phyloP scores from a whole-genome alignment of 805 yeast genomes.

The Pichia californica region DNA sequence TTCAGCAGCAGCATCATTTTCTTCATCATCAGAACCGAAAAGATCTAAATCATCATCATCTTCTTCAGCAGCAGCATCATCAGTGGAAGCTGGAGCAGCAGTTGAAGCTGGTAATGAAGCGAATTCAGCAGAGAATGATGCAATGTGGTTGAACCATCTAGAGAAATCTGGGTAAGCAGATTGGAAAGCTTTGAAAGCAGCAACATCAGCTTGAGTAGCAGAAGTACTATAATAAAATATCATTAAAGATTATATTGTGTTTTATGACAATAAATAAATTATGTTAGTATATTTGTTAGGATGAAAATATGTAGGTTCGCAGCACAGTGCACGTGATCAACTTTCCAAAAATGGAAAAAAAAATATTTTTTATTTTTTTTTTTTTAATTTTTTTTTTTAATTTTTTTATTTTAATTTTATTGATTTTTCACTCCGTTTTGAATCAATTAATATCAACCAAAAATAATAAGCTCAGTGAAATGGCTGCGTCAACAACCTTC shows the following conservation, averaged over 20 bases:
- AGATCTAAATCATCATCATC: constrained; percentile 91
- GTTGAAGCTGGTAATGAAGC: constrained; percentile 73
- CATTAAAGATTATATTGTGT: too few relatives aligned
- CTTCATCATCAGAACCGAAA: constrained; percentile 90
- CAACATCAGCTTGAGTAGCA: constrained; percentile 93
- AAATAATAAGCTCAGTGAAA: constrained; percentile 10
- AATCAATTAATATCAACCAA: too few relatives aligned
- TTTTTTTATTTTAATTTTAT: too few relatives aligned
- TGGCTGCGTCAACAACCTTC: constrained; percentile 27
- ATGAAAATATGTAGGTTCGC: too few relatives aligned
- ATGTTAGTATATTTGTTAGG: too few relatives aligned
- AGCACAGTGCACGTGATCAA: too few relatives aligned
- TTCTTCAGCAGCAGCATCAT: constrained; percentile 43
- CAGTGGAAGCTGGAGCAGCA: constrained; percentile 52
- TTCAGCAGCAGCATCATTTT: constrained; percentile 96
- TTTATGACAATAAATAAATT: too few relatives aligned
- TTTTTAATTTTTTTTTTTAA: too few relatives aligned
- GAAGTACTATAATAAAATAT: constrained; percentile 50
- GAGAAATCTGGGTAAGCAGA: constrained; percentile 85
- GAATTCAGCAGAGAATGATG: constrained; percentile 85
- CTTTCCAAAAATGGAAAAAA: too few relatives aligned
- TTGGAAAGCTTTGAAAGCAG: constrained; percentile 92
- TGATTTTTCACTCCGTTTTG: too few relatives aligned
- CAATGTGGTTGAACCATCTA: constrained; percentile 99
- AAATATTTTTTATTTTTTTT: too few relatives aligned